Conservation (phyloP, 2,329 filamentous ascomycete species). For the Pseudocercospora crystallina region DNA sequence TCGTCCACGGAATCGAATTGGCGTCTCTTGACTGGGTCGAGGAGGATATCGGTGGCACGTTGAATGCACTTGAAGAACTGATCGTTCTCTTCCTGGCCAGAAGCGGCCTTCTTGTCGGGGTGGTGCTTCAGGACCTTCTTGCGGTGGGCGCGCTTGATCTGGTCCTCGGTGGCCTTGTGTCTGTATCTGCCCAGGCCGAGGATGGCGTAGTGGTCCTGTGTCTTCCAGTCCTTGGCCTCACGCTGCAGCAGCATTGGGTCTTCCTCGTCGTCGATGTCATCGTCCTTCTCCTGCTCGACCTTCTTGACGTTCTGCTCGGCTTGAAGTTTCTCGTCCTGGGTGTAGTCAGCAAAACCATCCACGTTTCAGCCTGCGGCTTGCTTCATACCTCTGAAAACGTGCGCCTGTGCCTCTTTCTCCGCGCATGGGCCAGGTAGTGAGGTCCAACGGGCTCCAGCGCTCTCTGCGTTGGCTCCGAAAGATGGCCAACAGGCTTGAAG, state of each 20-base stretch:
- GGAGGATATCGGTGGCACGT: slow-evolving; percentile 90
- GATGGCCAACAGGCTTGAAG: slow-evolving; percentile 78
- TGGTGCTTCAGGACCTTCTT: slow-evolving; percentile 99
- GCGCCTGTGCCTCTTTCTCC: slow-evolving; percentile 83
- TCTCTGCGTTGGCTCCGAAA: slow-evolving; percentile 76
- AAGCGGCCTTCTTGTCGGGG: slow-evolving; percentile 96
- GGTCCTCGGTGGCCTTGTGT: slow-evolving; percentile 88
- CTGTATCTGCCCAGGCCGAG: slow-evolving; percentile 91
- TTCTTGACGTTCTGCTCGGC: slow-evolving; percentile 94
- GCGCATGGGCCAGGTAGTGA: slow-evolving; percentile 90
- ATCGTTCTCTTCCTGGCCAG: slow-evolving; percentile 84
- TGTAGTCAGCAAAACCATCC: slow-evolving; percentile 37
- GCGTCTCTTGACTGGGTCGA: slow-evolving; percentile 86
- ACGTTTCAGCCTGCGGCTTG: neutral
- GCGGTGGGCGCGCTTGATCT: slow-evolving; percentile 98
- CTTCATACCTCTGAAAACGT: slow-evolving; percentile 61
- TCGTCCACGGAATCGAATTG: slow-evolving; percentile 98
- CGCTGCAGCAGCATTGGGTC: slow-evolving; percentile 88
- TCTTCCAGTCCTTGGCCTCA: slow-evolving; percentile 99
- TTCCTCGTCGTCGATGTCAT: slow-evolving; percentile 90
- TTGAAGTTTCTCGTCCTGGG: slow-evolving; percentile 96
- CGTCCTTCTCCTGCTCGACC: slow-evolving; percentile 87
- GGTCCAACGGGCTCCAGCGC: slow-evolving; percentile 95
- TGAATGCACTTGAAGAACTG: slow-evolving; percentile 99
- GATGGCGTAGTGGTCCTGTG: slow-evolving; percentile 96